Conservation (phyloP, 73 alveolate genomes). For the Tetrahymena malaccensis region DNA sequence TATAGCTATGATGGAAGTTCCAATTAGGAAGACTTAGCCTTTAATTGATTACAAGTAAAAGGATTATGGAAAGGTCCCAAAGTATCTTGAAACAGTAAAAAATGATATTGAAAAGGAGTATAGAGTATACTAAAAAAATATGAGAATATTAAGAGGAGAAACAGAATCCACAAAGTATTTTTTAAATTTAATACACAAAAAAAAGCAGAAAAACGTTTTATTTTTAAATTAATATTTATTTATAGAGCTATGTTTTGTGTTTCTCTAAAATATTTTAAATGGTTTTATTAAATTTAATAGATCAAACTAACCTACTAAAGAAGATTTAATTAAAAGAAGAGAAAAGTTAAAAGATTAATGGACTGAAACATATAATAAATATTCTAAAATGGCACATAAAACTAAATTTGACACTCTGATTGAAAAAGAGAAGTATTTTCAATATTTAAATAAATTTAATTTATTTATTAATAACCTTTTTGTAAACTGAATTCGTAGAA, state of each 20-base stretch:
- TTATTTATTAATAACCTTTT: neutral
- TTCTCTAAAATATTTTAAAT: too few relatives aligned
- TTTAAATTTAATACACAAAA: too few relatives aligned
- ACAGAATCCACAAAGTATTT: neutral
- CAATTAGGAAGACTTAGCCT: neutral
- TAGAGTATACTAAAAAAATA: neutral
- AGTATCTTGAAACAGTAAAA: neutral
- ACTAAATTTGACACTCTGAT: neutral
- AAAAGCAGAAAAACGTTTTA: neutral
- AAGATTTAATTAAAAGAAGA: neutral
- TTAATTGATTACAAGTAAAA: neutral
- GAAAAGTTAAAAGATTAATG: neutral
- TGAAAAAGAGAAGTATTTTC: neutral
- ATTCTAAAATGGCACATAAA: neutral
- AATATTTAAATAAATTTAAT: neutral
- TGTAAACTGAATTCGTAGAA: neutral
- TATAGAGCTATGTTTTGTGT: neutral
- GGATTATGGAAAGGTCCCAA: neutral
- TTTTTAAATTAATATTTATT: neutral
- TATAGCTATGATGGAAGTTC: neutral
- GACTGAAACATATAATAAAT: neutral
- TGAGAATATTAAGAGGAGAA: neutral
- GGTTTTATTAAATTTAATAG: neutral
- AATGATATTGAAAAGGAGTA: neutral
- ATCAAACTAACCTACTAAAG: neutral